phyloP scores from a whole-genome alignment of 768 basidiomycete genomes.

The Fomitopsis serialis region DNA sequence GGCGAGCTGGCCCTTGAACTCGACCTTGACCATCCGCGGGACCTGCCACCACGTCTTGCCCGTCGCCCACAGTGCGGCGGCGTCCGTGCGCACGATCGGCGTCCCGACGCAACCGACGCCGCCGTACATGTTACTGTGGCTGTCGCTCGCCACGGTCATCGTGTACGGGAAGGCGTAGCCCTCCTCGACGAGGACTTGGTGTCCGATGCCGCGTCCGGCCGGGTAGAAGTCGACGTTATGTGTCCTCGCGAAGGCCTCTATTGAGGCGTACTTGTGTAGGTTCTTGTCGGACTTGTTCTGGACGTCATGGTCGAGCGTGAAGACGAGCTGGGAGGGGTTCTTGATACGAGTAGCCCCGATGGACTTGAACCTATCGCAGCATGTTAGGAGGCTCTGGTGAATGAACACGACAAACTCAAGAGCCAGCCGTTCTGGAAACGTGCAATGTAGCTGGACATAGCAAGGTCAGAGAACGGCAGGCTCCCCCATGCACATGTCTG shows the following conservation, averaged over 20 bases:
- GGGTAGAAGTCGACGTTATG: slow-evolving; percentile 94
- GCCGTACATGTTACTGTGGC: slow-evolving; percentile 98
- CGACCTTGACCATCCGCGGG: slow-evolving; percentile 93
- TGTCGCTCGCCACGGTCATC: slow-evolving; percentile 93
- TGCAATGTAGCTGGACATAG: not conserved
- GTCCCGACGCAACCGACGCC: slow-evolving; percentile 97
- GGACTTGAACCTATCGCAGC: slow-evolving; percentile 74
- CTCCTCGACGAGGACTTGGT: slow-evolving; percentile 96
- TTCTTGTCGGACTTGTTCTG: slow-evolving; percentile 93
- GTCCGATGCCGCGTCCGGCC: slow-evolving; percentile 95
- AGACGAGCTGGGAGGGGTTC: slow-evolving; percentile 82
- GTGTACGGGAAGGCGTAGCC: slow-evolving; percentile 97
- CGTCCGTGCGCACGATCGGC: slow-evolving; percentile 93
- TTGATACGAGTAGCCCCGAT: slow-evolving; percentile 85
- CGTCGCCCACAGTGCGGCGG: slow-evolving; percentile 95
- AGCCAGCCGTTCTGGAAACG: not conserved
- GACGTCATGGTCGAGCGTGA: slow-evolving; percentile 97
- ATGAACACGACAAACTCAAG: not conserved
- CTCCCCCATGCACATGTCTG: not conserved
- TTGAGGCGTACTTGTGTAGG: slow-evolving; percentile 84
- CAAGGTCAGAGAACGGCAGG: not conserved
- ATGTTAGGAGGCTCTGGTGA: not conserved
- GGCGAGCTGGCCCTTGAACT: slow-evolving; percentile 74
- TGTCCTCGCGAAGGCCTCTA: slow-evolving; percentile 83
- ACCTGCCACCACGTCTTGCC: slow-evolving; percentile 99